These are phyloP conservation scores for Fraxinus ornus DNA, from an alignment of 305 asterid genomes.

Conservation along the genomic window DNA sequence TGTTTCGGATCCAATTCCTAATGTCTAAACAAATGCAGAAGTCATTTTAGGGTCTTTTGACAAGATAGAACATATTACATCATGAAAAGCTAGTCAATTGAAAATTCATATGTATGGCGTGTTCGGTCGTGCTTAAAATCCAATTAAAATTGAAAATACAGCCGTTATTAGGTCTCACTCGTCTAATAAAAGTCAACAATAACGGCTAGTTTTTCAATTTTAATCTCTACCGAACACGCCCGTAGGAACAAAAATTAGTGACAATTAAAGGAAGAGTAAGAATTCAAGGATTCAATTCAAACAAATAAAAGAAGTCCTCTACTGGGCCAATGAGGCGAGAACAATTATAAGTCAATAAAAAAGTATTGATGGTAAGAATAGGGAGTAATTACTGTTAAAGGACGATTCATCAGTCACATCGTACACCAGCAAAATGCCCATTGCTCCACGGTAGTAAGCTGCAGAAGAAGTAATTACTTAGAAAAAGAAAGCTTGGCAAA, in stretches of 20 bases:
- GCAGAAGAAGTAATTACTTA: slow-evolving; percentile 9
- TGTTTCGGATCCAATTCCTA: slow-evolving; percentile 55
- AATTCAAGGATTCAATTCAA: background rate
- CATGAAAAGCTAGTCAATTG: background rate
- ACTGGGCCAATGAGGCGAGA: background rate
- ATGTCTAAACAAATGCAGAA: slow-evolving; percentile 31
- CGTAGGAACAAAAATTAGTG: slow-evolving; percentile 1
- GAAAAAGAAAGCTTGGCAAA: background rate
- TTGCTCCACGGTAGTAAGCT: slow-evolving; percentile 59
- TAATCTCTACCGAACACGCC: too few relatives aligned
- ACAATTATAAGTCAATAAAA: background rate
- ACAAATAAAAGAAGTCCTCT: background rate
- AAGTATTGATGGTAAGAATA: background rate
- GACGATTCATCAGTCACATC: slow-evolving; percentile 56
- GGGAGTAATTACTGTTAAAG: slow-evolving; percentile 37
- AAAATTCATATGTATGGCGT: background rate
- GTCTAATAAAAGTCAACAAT: too few relatives aligned
- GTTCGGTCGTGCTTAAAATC: too few relatives aligned
- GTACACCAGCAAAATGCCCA: slow-evolving; percentile 52
- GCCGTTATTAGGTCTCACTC: too few relatives aligned
- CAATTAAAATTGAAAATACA: too few relatives aligned
- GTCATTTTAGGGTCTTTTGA: background rate
- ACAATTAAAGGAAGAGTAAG: background rate
- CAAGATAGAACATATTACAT: background rate
- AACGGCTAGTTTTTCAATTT: too few relatives aligned